A percentile compares a stretch with the other conserved stretches of the same genome.
Evolutionary conservation across 495 filamentous ascomycete species (phyloP).

Genomic region (Annulohypoxylon nitens): DNA sequence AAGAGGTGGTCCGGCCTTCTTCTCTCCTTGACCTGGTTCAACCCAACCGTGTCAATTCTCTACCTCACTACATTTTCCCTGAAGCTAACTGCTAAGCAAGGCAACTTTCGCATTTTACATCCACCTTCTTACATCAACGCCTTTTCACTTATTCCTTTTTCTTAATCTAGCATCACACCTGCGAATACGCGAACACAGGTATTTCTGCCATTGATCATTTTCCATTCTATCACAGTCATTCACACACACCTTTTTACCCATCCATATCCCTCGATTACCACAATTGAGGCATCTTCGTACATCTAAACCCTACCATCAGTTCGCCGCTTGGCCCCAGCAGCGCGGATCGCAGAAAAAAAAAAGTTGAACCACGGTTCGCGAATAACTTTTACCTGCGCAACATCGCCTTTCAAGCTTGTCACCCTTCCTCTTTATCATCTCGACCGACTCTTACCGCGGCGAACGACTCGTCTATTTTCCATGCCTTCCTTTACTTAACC

Average conservation of each 20-base stretch:
- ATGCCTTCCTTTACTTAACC: slow-evolving; percentile 47
- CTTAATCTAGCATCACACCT: slow-evolving; percentile 18
- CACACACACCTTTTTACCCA: slow-evolving; percentile 11
- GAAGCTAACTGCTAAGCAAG: slow-evolving; percentile 29
- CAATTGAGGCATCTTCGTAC: slow-evolving; percentile 20
- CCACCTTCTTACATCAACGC: slow-evolving; percentile 19
- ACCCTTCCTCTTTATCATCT: slow-evolving; percentile 16
- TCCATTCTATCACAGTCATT: slow-evolving; percentile 35
- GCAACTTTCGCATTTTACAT: slow-evolving; percentile 29
- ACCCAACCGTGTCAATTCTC: slow-evolving; percentile 48
- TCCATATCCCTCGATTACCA: slow-evolving; percentile 16
- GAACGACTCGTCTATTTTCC: slow-evolving; percentile 38
- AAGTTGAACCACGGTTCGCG: slow-evolving; percentile 41
- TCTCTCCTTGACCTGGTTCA: slow-evolving; percentile 23
- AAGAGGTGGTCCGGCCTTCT: slow-evolving; percentile 31
- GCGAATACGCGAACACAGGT: slow-evolving; percentile 22
- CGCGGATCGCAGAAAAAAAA: slow-evolving; percentile 47
- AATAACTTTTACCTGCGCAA: slow-evolving; percentile 38
- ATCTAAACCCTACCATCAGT: slow-evolving; percentile 18
- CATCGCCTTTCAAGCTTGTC: slow-evolving; percentile 15
- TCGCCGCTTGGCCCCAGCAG: slow-evolving; percentile 35
- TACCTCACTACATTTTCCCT: slow-evolving; percentile 35
- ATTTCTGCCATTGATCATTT: slow-evolving; percentile 28
- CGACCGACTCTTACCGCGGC: slow-evolving; percentile 25
- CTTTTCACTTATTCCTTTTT: slow-evolving; percentile 27